Conservation (phyloP, 2,329 filamentous ascomycete species). For the Botrytis elliptica region DNA sequence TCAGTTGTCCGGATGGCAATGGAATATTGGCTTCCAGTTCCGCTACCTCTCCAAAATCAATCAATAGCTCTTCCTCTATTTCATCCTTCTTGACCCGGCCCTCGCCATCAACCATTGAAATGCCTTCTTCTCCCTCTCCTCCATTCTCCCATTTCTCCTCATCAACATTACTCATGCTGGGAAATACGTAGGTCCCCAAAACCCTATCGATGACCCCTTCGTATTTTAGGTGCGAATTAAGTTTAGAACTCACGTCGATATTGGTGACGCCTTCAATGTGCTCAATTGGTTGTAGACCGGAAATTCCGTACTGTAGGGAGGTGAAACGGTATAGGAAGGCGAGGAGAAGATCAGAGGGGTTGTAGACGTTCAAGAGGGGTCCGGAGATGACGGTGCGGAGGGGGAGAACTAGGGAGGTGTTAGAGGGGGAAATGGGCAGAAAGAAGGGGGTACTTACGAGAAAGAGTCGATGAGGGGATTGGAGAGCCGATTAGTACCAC, state of each 20-base stretch:
- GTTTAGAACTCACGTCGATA: constrained; percentile 56
- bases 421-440: constrained; percentile 67
- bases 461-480: constrained; percentile 50
- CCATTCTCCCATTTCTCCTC: constrained; percentile 42
- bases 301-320: constrained; percentile 78
- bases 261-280: constrained; percentile 61
- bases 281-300: constrained; percentile 73
- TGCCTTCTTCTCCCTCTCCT: constrained; percentile 30
- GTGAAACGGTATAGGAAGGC: constrained; percentile 84
- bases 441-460: constrained; percentile 73
- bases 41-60: background rate
- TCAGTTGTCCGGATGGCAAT: background rate
- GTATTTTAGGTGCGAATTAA: constrained; percentile 69
- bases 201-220: constrained; percentile 64
- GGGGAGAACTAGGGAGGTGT: constrained; percentile 70
- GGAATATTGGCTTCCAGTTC: background rate
- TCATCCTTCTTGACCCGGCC: background rate
- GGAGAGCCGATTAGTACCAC: constrained; percentile 79
- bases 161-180: constrained; percentile 67
- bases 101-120: constrained; percentile 37
- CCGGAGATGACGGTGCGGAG: constrained; percentile 78
- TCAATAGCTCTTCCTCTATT: background rate
- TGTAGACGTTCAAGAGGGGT: constrained; percentile 87
- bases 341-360: constrained; percentile 81
- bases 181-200: constrained; percentile 47